Base-by-base conservation (phyloP, 169 alveolate genomes). In the Plasmodium inui region DNA sequence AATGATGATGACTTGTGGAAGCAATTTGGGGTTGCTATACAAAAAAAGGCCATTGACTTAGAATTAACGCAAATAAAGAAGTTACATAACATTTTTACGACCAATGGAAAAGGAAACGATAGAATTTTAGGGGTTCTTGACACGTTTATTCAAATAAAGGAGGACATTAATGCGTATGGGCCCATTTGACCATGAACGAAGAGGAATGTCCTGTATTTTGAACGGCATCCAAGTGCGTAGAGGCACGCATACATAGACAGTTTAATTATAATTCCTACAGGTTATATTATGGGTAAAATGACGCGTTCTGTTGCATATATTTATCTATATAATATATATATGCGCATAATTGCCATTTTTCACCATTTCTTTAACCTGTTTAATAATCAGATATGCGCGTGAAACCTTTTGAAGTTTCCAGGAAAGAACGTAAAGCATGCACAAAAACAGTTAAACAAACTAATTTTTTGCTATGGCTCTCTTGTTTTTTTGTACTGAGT, bases 1-100 rank as follows among this genome's bases (percentile, higher is more conserved):
- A 72, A 95, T 83, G 96, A 96, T 93, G 97, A 96, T 44, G 96
- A 96, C 85, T 96, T 96, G 30, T 96, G 97, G 97, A 96, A 96
- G 61, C 97, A 95, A 81, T 78, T 96, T 70, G 97, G 97, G 44
- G 97, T 96, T 44, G 96, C 95, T 6, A 95, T 96, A 32, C 97
- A 96, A 93, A 95, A 93, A 94, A 96, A 95, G 86, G 97, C 96
- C 61, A 95, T 96, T 46, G 97, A 96, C 83, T 82, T 96, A 61
- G 95, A 93, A 44, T 41, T 95, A 55, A 73, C 92, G 46, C 92
- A 81, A 82, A 95, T 96, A 90, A 96, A 96, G 46, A 61, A 96
- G 19, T 95, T 93, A 76, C 97, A 96, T 95, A 84, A 46, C 70
- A 82, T 46, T 28, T 73, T 37, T 57, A 32, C 79, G 12, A 78